Conservation (phyloP, 768 basidiomycete species). For the Dendrothele bispora region DNA sequence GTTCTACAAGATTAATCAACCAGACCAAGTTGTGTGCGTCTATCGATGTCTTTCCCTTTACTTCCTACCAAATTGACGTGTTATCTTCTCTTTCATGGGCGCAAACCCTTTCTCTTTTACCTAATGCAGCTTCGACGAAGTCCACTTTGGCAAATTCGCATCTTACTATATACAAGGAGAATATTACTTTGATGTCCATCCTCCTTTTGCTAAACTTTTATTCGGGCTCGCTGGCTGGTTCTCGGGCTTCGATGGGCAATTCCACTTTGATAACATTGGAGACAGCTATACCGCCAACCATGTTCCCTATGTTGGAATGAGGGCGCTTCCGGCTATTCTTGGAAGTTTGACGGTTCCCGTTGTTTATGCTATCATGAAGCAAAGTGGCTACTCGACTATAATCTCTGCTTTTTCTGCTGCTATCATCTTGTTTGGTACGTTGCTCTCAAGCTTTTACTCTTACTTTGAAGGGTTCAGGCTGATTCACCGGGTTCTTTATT, state of each 20-base stretch:
- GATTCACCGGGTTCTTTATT: neutral
- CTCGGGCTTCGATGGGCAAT: constrained; percentile 92
- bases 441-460: neutral
- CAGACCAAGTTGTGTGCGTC: constrained; percentile 91
- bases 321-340: constrained; percentile 88
- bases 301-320: constrained; percentile 93
- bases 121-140: constrained; percentile 85
- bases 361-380: constrained; percentile 96
- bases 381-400: constrained; percentile 91
- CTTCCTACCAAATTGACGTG: neutral
- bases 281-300: constrained; percentile 85
- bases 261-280: constrained; percentile 93
- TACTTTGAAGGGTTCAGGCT: too few species aligned
- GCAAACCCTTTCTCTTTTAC: too few species aligned
- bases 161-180: constrained; percentile 89
- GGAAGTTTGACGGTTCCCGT: constrained; percentile 89
- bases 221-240: constrained; percentile 96
- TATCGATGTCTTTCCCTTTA: constrained; percentile 1
- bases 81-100: neutral
- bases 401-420: constrained; percentile 88
- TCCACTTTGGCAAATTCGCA: constrained; percentile 98
- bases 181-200: constrained; percentile 99
- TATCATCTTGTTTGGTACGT: constrained; percentile 85
- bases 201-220: constrained; percentile 93
- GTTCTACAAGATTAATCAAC: constrained; percentile 93